Evolutionary conservation across 106 monocot species (phyloP).

Genomic region (Phalaenopsis aphrodite): DNA sequence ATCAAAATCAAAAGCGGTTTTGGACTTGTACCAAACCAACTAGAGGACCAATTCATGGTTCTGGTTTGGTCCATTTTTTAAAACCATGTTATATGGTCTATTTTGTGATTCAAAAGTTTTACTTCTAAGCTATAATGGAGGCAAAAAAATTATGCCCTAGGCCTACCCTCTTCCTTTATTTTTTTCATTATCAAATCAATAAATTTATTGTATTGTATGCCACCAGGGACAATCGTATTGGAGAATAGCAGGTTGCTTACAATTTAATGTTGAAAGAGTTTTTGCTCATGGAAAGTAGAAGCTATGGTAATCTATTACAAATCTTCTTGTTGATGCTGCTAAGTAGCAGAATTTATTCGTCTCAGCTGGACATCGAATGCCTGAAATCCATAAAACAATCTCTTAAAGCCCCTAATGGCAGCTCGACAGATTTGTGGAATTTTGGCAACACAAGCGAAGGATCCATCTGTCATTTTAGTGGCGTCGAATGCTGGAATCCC

Average conservation of each 20-base stretch:
- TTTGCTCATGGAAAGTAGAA: conserved; percentile 12
- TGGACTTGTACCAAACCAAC: no score
- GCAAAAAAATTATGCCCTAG: no score
- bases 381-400: conserved; percentile 44
- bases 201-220: no score
- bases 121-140: no score
- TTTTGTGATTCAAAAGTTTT: no score
- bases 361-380: conserved; percentile 55
- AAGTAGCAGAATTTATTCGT: conserved; percentile 23
- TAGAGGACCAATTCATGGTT: no score
- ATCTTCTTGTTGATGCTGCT: conserved; percentile 29
- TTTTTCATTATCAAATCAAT: no score
- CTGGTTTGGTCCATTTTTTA: no score
- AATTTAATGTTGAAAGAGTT: not conserved
- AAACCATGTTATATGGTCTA: no score
- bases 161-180: no score
- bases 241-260: not conserved
- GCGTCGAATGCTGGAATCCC: conserved; percentile 92
- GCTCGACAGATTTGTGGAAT: conserved; percentile 37
- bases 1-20: no score
- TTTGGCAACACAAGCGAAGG: conserved; percentile 52
- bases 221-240: not conserved
- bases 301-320: conserved; percentile 10
- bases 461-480: conserved; percentile 62
- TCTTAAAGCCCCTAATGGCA: conserved; percentile 48